A percentile compares a stretch with the other conserved stretches of the same genome.
These are phyloP conservation scores for Auricularia auricula-judae DNA, from an alignment of 768 basidiomycete genomes.

Conservation along the genomic window DNA sequence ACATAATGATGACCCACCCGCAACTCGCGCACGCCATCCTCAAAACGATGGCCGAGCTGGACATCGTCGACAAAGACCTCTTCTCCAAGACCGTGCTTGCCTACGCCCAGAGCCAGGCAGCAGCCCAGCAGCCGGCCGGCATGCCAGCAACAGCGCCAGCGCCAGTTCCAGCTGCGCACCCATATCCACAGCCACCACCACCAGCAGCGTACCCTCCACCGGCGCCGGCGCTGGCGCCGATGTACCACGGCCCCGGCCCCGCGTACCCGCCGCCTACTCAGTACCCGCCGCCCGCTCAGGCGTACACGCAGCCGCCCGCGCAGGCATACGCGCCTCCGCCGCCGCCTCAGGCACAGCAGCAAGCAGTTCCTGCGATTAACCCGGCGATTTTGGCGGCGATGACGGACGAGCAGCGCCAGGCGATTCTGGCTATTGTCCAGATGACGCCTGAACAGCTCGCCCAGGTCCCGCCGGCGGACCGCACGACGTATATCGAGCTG, in stretches of 20 bases:
- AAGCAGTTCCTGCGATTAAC: neutral
- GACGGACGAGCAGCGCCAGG: neutral
- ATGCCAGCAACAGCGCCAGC: neutral
- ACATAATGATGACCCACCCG: neutral
- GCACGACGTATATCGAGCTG: neutral
- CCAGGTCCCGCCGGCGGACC: neutral
- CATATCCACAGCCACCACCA: too few relatives aligned
- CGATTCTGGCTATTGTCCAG: neutral
- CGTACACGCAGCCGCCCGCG: neutral
- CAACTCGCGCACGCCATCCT: neutral
- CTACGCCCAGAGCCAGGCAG: neutral
- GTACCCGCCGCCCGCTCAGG: neutral
- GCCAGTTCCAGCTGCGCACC: neutral
- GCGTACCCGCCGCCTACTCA: neutral
- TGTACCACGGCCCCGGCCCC: neutral
- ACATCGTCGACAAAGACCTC: neutral
- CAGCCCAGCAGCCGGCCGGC: neutral
- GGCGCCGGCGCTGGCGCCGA: neutral
- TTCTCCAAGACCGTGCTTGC: neutral
- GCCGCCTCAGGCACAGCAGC: neutral
- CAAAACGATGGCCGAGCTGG: neutral
- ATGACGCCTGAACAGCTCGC: neutral
- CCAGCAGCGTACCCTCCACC: too few relatives aligned
- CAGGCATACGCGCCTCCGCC: neutral
- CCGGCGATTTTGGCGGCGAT: neutral